phyloP scores from a whole-genome alignment of 345 rosid genomes.

The Moricandia arvensis region DNA sequence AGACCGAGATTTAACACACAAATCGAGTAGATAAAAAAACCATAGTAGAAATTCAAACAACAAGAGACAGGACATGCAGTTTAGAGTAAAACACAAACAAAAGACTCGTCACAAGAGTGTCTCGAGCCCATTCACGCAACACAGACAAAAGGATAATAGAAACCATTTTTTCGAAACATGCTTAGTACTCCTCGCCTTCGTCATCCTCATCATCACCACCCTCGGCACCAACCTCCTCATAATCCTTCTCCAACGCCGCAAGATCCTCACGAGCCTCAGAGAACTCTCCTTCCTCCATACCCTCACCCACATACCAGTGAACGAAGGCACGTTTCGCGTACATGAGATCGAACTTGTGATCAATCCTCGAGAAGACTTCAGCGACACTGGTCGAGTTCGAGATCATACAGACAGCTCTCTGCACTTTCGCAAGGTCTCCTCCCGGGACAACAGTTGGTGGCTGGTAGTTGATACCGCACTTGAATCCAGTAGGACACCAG shows the following conservation, averaged over 20 bases:
- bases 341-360: slow-evolving; percentile 77
- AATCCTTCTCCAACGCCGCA: slow-evolving; percentile 77
- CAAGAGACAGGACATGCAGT: neutral
- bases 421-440: slow-evolving; percentile 77
- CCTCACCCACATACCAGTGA: slow-evolving; percentile 84
- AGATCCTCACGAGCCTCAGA: slow-evolving; percentile 80
- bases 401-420: slow-evolving; percentile 81
- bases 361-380: slow-evolving; percentile 73
- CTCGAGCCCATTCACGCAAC: slow-evolving; percentile 19
- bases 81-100: slow-evolving; percentile 6
- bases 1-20: neutral
- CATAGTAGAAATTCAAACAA: neutral
- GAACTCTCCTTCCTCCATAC: slow-evolving; percentile 85
- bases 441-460: slow-evolving; percentile 88
- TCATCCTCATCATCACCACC: slow-evolving; percentile 73
- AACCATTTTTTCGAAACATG: neutral
- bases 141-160: neutral
- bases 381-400: slow-evolving; percentile 75
- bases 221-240: slow-evolving; percentile 81
- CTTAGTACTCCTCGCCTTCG: slow-evolving; percentile 50
- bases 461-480: slow-evolving; percentile 77
- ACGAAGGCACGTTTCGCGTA: slow-evolving; percentile 75
- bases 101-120: slow-evolving; percentile 25
- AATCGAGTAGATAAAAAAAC: neutral
- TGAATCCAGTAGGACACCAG: slow-evolving; percentile 81